Conservation (phyloP, 768 basidiomycete species). For the Ephemerocybe angulata region DNA sequence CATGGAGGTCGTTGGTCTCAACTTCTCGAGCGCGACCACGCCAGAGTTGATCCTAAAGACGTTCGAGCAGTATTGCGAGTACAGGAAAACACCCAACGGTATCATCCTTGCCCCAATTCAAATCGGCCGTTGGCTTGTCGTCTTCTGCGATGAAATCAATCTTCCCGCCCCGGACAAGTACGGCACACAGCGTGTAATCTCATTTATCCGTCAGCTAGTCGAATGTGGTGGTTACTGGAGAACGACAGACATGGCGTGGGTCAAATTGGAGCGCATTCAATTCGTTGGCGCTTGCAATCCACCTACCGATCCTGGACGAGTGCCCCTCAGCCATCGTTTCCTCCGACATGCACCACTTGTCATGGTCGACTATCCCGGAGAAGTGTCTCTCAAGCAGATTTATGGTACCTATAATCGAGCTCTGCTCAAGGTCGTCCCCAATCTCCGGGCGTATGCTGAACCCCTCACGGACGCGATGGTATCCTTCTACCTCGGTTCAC, state of each 20-base stretch:
- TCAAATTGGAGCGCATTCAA: slow-evolving; percentile 96
- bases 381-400: slow-evolving; percentile 94
- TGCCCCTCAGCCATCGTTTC: slow-evolving; percentile 97
- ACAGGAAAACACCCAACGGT: slow-evolving; percentile 97
- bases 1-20: slow-evolving; percentile 98
- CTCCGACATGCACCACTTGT: slow-evolving; percentile 94
- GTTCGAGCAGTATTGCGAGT: slow-evolving; percentile 99
- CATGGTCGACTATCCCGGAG: slow-evolving; percentile 99
- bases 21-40: slow-evolving; percentile 98
- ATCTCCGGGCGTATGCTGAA: slow-evolving; percentile 86
- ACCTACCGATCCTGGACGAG: slow-evolving; percentile 97
- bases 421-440: slow-evolving; percentile 91
- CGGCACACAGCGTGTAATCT: slow-evolving; percentile 97
- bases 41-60: slow-evolving; percentile 98
- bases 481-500: slow-evolving; percentile 88
- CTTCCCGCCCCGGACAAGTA: slow-evolving; percentile 96
- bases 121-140: slow-evolving; percentile 96
- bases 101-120: slow-evolving; percentile 90
- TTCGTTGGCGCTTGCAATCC: slow-evolving; percentile 99
- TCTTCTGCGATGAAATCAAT: slow-evolving; percentile 99
- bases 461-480: slow-evolving; percentile 99
- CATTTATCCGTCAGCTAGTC: slow-evolving; percentile 95
- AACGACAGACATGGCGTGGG: slow-evolving; percentile 92
- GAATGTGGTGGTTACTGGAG: slow-evolving; percentile 96
- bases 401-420: slow-evolving; percentile 98